Conservation (phyloP, 1,284 basidiomycete species). For the Filobasidium uniguttulatum region DNA sequence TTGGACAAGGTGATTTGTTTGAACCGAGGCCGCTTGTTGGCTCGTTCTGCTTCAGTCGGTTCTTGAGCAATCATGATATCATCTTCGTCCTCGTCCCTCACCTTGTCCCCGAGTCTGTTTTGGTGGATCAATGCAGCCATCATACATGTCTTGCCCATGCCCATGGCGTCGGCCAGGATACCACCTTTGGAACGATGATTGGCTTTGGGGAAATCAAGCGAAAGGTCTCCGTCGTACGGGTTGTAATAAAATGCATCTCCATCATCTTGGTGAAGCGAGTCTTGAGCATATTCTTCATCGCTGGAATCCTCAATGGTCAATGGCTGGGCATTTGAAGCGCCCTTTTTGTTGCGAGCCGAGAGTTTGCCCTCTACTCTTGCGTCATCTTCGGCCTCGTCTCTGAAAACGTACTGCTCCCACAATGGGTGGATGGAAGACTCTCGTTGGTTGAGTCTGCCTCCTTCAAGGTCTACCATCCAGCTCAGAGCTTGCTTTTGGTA, state of each 20-base stretch:
- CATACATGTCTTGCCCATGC: conserved; percentile 96
- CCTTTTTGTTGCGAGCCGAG: too few species aligned
- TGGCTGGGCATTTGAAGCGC: too few species aligned
- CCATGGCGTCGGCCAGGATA: conserved; percentile 38
- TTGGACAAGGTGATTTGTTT: conserved; percentile 34
- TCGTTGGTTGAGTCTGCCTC: conserved; percentile 52
- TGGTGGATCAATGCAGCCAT: conserved; percentile 78
- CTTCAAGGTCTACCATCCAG: conserved; percentile 88
- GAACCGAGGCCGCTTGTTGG: conserved; percentile 30
- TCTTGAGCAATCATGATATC: too few species aligned
- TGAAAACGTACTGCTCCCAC: conserved; percentile 69
- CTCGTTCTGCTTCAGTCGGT: conserved; percentile 1
- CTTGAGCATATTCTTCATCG: conserved; percentile 15
- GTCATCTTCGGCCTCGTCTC: conserved; percentile 25
- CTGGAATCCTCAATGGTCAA: conserved; percentile 35
- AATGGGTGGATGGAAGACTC: conserved; percentile 77
- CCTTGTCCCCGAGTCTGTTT: conserved; percentile 43
- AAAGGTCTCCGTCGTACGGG: conserved; percentile 87
- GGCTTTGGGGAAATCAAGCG: conserved; percentile 68
- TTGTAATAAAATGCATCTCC: conserved; percentile 57
- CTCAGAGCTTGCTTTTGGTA: conserved; percentile 95
- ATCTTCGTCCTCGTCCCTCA: conserved; percentile 17
- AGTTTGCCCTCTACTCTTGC: too few species aligned
- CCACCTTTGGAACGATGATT: conserved; percentile 62
- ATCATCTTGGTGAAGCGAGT: background rate